Base-by-base conservation (phyloP, 2,329 filamentous ascomycete genomes). In the Fusarium tupiense region DNA sequence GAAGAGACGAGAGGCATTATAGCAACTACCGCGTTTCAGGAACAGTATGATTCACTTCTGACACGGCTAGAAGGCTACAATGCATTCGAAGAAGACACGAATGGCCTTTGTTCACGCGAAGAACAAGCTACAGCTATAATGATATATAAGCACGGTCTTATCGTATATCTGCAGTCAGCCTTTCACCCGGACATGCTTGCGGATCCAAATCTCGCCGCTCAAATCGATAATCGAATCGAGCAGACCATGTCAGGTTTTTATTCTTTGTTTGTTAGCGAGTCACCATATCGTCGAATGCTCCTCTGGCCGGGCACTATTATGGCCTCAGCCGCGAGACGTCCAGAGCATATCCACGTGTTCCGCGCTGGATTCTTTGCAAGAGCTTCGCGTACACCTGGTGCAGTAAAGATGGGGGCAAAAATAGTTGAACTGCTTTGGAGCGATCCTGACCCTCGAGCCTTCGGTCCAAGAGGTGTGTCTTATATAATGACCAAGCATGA, bases 401-500 rank as follows among this genome's bases (percentile, higher is more conserved):
- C 63, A 3, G 40, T 68, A 2, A 68, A 68, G 24, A 47, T 43
- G 20, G 65, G 65, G 3, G 63, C 63, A 13, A 29, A 17, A 2
- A 26, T 68, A 22, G 54, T 68, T 3, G 54, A 67, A 1, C 20
- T 68, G 2, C 33, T 68, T 3, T 68, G 65, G 65, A 40, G 41
- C 1, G 64, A 68, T 8, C 47, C 65, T 1, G 65, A 68, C 17
- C 47, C 65, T 9, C 46, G 24, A 24, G 64, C 47, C 1, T 67
- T 68, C 4, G 65, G 65, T 2, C 65, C 65, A 5, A 13, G 65
- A 8, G 65, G 65, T 0, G 19, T 68, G 4, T 54, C 65, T 3
- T 68, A 62, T 16, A n/a, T 68, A 13, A 68, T 61, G 47, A 61
- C 54, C 8, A 68, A 68, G 16, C 65, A 68, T 11, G 54, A 68